Percentiles rank a stretch among this genome's conserved stretches.
phyloP scores from a whole-genome alignment of 1,284 basidiomycete genomes.

The Marasmius tenuissimus region DNA sequence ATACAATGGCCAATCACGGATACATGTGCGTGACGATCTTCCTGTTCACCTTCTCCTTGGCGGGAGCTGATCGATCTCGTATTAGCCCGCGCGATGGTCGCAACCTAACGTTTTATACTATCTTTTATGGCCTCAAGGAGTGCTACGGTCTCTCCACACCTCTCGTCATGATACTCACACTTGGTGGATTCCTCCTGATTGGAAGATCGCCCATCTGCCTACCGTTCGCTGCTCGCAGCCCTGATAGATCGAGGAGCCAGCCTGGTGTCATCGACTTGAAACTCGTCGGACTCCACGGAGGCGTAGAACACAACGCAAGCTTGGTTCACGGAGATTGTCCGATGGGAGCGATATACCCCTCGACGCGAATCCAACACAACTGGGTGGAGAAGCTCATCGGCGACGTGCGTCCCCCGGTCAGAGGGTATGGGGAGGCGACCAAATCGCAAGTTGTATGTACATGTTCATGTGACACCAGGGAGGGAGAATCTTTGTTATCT shows the following conservation, averaged over 20 bases:
- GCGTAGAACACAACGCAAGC: constrained; percentile 21
- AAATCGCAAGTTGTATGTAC: no score
- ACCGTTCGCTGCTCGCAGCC: constrained; percentile 7
- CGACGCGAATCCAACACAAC: constrained; percentile 4
- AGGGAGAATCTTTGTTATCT: not conserved
- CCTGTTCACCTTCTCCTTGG: not conserved
- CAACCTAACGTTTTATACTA: constrained; percentile 12
- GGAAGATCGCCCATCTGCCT: constrained; percentile 8
- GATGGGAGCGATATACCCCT: constrained; percentile 7
- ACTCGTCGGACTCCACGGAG: constrained; percentile 16
- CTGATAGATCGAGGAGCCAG: constrained; percentile 6
- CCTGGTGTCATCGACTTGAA: constrained; percentile 11
- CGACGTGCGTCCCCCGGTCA: constrained; percentile 9
- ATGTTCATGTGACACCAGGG: not conserved
- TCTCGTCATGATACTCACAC: constrained; percentile 15
- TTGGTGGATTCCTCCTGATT: constrained; percentile 13
- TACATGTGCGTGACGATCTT: constrained; percentile 11
- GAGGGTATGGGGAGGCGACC: not conserved
- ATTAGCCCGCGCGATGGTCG: constrained; percentile 16
- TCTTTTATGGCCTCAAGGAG: constrained; percentile 14
- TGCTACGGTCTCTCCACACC: constrained; percentile 17
- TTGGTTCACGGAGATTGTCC: constrained; percentile 16
- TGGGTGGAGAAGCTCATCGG: constrained; percentile 11
- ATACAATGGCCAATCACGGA: constrained; percentile 18
- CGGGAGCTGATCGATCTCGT: not conserved